Base-by-base conservation (phyloP, 805 yeast genomes). In the Teunomyces stri region DNA sequence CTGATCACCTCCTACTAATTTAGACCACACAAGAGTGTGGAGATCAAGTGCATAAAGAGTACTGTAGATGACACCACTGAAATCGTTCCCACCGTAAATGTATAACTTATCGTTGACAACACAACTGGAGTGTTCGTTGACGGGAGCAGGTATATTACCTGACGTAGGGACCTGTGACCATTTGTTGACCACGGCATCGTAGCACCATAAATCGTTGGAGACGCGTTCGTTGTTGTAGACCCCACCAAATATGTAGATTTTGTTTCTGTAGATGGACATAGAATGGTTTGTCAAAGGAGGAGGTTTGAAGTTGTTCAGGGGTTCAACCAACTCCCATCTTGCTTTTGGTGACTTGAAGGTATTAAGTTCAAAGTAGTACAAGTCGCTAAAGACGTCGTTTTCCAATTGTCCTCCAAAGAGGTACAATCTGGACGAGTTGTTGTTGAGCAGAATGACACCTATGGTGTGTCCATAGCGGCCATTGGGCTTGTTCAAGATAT, bases 401-500 rank as follows among this genome's bases (percentile, higher is more conserved):
- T 79, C 83, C 53, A 91, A 78, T 66, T 92, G 97, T 48, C 99
- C 99, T 48, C 99, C 99, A 69, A 89, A 94, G 4, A 94, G 75
- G 64, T 84, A 94, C 42, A 94, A 73, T 48, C 79, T 68, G 34
- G 81, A 75, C 16, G 74, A 64, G 62, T 70, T 68, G 42, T 64
- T 60, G 46, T 70, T 67, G 43, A 52, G 51, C 53, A 83, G 82
- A 45, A 90, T 82, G 22, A 89, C 92, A 0, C 87, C 82, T 46
- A 94, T 79, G 42, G 95, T 83, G 66, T 92, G 97, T 11, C 99
- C 99, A 65, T 94, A 94, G 51, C 99, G 78, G 1, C 98, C 99
- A 30, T 82, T 70, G 0, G 99, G 99, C 59, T 88, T 83, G 58
- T 69, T 67, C 50, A 66, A 61, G 30, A 73, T 69, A 55, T 73